Evolutionary conservation across 1,284 basidiomycete genomes (phyloP), one percentile per base, ranked within the genome.

Genomic region (Cryptococcus maquisensis): DNA sequence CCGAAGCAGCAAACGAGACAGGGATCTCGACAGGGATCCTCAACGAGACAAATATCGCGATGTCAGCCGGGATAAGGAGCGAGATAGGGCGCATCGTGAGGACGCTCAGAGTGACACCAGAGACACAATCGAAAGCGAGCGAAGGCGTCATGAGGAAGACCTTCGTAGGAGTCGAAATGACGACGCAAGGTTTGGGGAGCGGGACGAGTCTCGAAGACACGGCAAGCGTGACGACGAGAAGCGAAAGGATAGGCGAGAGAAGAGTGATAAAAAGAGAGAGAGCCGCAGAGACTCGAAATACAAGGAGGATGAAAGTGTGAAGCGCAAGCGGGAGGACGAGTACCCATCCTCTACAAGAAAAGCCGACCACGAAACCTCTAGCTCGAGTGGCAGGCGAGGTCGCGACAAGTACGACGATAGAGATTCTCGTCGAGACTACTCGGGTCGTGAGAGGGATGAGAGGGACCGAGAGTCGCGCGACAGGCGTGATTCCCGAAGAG

Each of bases 31-130:
- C 1, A 59, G 59, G 35, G 67, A 67, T 7, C 57, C 64, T 18
- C 71, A 69, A 9, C 62, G 62, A n/a, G 67, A 67, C 9, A 51
- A 61, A 5, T 66, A 69, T 12, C 58, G 59, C 32, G 64, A 63
- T 44, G 71, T 66, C 20, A 59, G 60, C 10, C 67, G 68, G 6
- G 28, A 32, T 10, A 51, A 62, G 12, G 69, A 71, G 18, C 59
- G 58, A 36, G 65, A 62, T 21, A 61, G 59, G n/a, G 56, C 49
- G 48, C 52, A 52, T 38, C 44, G 59, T 43, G 60, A 57, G 24
- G 51, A 54, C 26, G 52, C 44, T 20, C 51, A 54, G 38, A 28
- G 51, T 35, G 48, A 59, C 2, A 32, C 3, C 10, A 32, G 8
- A 32, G 28, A 32, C 1, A 10, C 28, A 32, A 32, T 32, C 28